A percentile compares a stretch with the other conserved stretches of the same genome.
Conservation (phyloP, 371 early-diverging fungal species). For the Amoeboaphelidium occidentale region DNA sequence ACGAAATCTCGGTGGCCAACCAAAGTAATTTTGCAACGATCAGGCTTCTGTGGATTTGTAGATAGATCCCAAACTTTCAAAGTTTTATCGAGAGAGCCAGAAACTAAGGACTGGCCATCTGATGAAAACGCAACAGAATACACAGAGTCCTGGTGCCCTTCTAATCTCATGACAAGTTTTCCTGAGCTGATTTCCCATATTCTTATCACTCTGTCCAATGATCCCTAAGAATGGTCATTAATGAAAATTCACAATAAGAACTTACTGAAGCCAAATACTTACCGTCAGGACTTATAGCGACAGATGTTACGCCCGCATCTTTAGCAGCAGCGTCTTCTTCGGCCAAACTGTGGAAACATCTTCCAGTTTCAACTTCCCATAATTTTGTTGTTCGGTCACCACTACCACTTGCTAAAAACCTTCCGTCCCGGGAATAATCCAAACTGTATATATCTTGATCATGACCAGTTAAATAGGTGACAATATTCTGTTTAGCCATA, state of each 20-base stretch:
- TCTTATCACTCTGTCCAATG: constrained; percentile 77
- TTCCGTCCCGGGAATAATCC: constrained; percentile 82
- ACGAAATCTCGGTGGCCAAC: constrained; percentile 83
- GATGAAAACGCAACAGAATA: constrained; percentile 88
- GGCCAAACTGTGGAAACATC: constrained; percentile 33
- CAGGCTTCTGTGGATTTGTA: constrained; percentile 5
- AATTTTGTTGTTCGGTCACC: constrained; percentile 79
- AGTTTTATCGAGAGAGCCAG: constrained; percentile 89
- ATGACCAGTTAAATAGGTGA: constrained; percentile 35
- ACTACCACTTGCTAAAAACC: constrained; percentile 69
- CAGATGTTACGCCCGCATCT: constrained; percentile 83
- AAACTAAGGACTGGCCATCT: constrained; percentile 64
- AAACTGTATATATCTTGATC: constrained; percentile 89
- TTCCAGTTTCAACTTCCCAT: constrained; percentile 58
- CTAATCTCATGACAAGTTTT: constrained; percentile 51
- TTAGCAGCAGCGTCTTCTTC: constrained; percentile 22
- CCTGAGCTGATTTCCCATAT: constrained; percentile 75
- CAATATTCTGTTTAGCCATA: constrained; percentile 6
- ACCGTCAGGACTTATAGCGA: constrained; percentile 52
- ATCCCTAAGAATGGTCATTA: constrained; percentile 30
- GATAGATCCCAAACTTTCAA: constrained; percentile 74
- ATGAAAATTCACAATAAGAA: constrained; percentile 22
- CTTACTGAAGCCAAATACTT: constrained; percentile 1
- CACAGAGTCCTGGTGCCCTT: constrained; percentile 90
- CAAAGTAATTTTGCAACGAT: constrained; percentile 14